These are phyloP conservation scores for Sequoia sempervirens DNA, from an alignment of 75 land plant species.

Conservation along the genomic window DNA sequence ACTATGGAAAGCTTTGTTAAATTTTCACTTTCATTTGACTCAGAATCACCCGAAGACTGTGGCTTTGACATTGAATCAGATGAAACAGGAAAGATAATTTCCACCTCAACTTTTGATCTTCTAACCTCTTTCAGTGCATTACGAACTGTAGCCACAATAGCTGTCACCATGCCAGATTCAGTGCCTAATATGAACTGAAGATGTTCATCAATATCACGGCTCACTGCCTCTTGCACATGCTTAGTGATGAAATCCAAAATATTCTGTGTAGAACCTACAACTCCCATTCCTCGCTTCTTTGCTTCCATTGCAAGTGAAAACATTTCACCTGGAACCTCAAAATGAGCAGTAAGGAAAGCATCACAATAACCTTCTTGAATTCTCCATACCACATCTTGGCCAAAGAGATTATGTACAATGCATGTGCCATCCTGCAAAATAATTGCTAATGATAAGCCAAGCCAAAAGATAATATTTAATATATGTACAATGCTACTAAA, in stretches of 20 bases:
- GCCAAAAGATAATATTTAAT: neutral
- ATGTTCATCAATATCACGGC: constrained; percentile 71
- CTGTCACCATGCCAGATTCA: constrained; percentile 98
- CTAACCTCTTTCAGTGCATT: constrained; percentile 27
- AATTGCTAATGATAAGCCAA: neutral
- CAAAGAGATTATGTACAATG: constrained; percentile 92
- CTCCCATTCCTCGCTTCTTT: constrained; percentile 91
- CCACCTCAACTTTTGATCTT: constrained; percentile 54
- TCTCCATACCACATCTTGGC: constrained; percentile 78
- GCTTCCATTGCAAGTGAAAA: constrained; percentile 96
- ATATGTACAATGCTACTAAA: neutral
- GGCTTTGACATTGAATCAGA: constrained; percentile 71
- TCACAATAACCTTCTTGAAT: constrained; percentile 83
- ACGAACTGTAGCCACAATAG: constrained; percentile 83
- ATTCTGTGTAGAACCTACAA: constrained; percentile 95
- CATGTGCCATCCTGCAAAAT: constrained; percentile 79
- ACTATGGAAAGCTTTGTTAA: constrained; percentile 56
- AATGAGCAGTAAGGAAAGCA: constrained; percentile 91
- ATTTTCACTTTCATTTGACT: constrained; percentile 18
- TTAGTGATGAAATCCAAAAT: constrained; percentile 83
- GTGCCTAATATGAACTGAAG: constrained; percentile 97
- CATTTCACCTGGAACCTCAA: constrained; percentile 99
- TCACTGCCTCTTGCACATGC: constrained; percentile 68
- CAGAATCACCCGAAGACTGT: constrained; percentile 20
- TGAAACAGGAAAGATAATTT: constrained; percentile 95